A percentile compares a stretch with the other conserved stretches of the same genome.
These are phyloP conservation scores for Gloeophyllum trabeum DNA, from an alignment of 768 basidiomycete species.

Conservation along the genomic window DNA sequence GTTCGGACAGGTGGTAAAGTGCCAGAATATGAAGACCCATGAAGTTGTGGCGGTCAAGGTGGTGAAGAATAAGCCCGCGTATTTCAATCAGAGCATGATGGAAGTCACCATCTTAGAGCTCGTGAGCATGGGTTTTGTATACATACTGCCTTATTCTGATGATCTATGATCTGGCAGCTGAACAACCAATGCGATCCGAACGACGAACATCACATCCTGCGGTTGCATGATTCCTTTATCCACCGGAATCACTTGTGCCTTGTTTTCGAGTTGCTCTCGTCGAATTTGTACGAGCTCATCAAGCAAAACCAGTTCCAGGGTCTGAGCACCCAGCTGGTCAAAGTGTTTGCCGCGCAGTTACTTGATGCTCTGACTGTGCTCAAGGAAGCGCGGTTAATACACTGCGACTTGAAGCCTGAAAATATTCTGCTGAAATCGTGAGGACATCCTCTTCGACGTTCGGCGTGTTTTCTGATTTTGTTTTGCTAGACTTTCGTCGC, in stretches of 20 bases:
- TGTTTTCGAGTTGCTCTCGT: slow-evolving; percentile 93
- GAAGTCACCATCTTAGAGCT: slow-evolving; percentile 96
- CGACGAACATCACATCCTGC: slow-evolving; percentile 94
- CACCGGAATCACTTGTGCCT: slow-evolving; percentile 95
- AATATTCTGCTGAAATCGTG: slow-evolving; percentile 96
- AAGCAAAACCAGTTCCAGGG: slow-evolving; percentile 99
- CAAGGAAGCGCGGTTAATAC: slow-evolving; percentile 92
- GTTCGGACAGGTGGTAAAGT: slow-evolving; percentile 99
- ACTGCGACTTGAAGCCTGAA: slow-evolving; percentile 98
- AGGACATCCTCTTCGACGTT: too few relatives aligned
- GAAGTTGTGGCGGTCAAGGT: slow-evolving; percentile 99
- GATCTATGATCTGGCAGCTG: slow-evolving; percentile 36
- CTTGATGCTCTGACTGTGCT: slow-evolving; percentile 86
- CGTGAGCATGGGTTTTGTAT: slow-evolving; percentile 36
- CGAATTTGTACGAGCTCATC: slow-evolving; percentile 97
- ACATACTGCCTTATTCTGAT: not conserved
- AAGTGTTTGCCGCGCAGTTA: slow-evolving; percentile 95
- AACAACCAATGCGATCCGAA: slow-evolving; percentile 90
- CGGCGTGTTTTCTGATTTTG: slow-evolving; percentile 11
- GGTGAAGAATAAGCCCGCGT: slow-evolving; percentile 99
- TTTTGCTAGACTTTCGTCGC: slow-evolving; percentile 81
- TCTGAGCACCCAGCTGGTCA: slow-evolving; percentile 90
- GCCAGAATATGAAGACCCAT: slow-evolving; percentile 98
- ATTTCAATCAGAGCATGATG: slow-evolving; percentile 99
- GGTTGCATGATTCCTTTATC: slow-evolving; percentile 91